Evolutionary conservation across 176 grass and related monocot species (phyloP).

Genomic region (Urochloa ruziziensis): DNA sequence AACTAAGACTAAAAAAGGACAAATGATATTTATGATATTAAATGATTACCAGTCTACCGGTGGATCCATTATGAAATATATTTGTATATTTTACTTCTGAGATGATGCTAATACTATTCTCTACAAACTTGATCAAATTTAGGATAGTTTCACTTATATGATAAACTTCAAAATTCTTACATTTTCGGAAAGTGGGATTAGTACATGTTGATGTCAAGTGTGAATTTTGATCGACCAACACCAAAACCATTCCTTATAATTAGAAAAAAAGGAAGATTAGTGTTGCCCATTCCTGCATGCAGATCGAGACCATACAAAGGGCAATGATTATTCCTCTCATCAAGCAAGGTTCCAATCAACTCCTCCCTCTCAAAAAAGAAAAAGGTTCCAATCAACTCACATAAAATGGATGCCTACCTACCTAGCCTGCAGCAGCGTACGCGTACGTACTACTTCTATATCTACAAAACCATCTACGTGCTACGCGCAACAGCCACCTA

Average conservation of each 20-base stretch:
- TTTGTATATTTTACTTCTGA: no score
- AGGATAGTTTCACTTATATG: no score
- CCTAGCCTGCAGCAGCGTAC: neutral
- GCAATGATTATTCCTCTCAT: neutral
- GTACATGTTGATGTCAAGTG: no score
- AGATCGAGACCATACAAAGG: neutral
- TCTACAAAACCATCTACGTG: neutral
- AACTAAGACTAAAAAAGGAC: no score
- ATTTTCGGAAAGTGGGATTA: no score
- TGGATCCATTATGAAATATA: no score
- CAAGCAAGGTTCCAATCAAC: neutral
- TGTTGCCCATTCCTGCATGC: neutral
- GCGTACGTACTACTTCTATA: neutral
- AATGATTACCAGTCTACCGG: no score
- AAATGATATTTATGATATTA: no score
- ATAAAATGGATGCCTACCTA: neutral
- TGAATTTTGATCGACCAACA: neutral
- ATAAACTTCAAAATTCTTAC: no score
- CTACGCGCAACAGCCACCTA: slow-evolving; percentile 1
- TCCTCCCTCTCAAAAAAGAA: no score
- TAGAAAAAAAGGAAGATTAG: neutral
- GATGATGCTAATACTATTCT: no score
- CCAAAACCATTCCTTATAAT: neutral
- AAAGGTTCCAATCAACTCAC: neutral
- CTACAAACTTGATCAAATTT: no score